phyloP scores from a whole-genome alignment of 2,329 filamentous ascomycete genomes.

The Nemania sp. region DNA sequence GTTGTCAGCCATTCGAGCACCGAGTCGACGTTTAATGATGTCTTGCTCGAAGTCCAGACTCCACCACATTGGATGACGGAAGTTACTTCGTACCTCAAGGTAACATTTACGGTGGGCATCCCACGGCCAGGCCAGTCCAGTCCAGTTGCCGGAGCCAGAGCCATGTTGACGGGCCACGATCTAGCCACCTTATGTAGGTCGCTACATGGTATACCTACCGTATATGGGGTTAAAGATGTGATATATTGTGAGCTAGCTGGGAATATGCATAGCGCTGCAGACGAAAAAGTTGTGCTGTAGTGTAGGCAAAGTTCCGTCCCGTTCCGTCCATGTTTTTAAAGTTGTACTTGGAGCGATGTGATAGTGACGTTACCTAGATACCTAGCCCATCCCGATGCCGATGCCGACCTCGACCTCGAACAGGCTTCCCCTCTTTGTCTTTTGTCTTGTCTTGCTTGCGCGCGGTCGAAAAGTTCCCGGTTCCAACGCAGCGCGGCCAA shows the following conservation, averaged over 20 bases:
- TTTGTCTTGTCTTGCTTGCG: not conserved
- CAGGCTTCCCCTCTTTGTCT: no score
- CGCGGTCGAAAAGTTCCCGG: not conserved
- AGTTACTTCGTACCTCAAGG: no score
- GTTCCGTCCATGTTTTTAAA: not conserved
- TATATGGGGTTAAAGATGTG: no score
- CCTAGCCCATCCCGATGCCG: not conserved
- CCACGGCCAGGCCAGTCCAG: no score
- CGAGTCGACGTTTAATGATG: no score
- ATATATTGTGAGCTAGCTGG: not conserved
- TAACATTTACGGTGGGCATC: no score
- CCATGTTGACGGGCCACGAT: no score
- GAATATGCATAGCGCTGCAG: not conserved
- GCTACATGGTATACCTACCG: not conserved
- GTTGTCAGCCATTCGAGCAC: no score
- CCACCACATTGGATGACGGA: not conserved
- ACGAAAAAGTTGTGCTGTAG: slow-evolving; percentile 1
- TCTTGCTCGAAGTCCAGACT: no score
- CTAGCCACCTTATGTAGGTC: not conserved
- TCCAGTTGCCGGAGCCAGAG: no score
- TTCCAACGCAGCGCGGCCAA: not conserved
- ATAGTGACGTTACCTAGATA: not conserved
- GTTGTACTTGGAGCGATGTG: no score
- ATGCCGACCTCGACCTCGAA: no score
- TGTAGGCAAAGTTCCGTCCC: not conserved